phyloP scores from a whole-genome alignment of 371 early-diverging fungal species.

The Apophysomyces ossiformis region DNA sequence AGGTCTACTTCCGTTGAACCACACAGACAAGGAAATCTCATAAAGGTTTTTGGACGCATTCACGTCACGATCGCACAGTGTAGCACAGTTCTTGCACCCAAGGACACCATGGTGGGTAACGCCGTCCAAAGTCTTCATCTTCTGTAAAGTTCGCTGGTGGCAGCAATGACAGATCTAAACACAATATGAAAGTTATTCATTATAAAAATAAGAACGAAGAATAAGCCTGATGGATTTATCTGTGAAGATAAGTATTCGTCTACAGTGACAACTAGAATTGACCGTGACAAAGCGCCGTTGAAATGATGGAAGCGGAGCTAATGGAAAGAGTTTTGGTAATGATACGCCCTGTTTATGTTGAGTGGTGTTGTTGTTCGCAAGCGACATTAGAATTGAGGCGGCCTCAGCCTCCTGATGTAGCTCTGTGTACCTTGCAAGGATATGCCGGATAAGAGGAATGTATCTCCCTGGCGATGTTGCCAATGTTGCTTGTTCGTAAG shows the following conservation, averaged over 20 bases:
- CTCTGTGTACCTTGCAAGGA: too few relatives aligned
- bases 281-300: too few relatives aligned
- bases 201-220: not conserved
- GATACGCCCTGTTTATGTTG: too few relatives aligned
- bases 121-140: not conserved
- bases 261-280: not conserved
- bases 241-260: conserved; percentile 1
- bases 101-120: not conserved
- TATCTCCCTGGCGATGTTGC: too few relatives aligned
- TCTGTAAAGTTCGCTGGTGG: conserved; percentile 4
- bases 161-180: not conserved
- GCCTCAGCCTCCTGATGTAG: too few relatives aligned
- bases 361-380: too few relatives aligned
- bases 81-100: not conserved
- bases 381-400: too few relatives aligned
- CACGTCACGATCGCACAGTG: not conserved
- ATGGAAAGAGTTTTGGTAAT: too few relatives aligned
- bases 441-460: too few relatives aligned
- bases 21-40: not conserved
- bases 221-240: not conserved
- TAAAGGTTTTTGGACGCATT: not conserved
- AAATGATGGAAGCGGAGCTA: too few relatives aligned
- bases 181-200: not conserved
- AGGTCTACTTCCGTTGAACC: not conserved
- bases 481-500: too few relatives aligned